Base-by-base conservation (phyloP, 2,329 filamentous ascomycete species). In the Arthrobotrys megalospora region DNA sequence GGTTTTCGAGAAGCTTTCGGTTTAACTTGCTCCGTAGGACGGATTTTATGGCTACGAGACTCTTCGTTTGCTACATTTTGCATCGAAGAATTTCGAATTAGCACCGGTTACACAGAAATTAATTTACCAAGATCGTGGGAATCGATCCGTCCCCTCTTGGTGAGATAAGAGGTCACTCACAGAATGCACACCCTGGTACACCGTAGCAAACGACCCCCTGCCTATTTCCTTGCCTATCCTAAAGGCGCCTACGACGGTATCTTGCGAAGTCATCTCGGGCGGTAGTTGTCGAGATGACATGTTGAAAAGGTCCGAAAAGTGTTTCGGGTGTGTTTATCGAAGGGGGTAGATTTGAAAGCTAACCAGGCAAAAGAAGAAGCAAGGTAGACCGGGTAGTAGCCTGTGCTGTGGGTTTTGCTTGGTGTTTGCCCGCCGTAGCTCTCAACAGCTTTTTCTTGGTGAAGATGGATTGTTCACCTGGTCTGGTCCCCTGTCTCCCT, bases 181-280 rank as follows among this genome's bases (percentile, higher is more conserved):
- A 86, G 92, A 92, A 85, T 96, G 93, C 82, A 91, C 90, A 80
- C 93, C 94, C 84, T 92, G 90, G 84, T 96, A 98, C 81, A 99
- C 96, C 81, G 94, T 94, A 81, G 96, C 96, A 87, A 98, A 99
- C 86, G 96, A 98, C 80, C 96, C 96, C 86, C 96, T 96, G 80
- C 96, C 96, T 84, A 98, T 97, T 86, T 97, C 93, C 81, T 92
- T 91, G 82, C 94, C 90, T 82, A 95, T 91, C 82, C 89, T 89
- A 85, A 96, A 97, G 83, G 76, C 73, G 64, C 69, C 76, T 36
- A 79, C 76, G 21, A 79, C 68, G 19, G 76, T 69, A 41, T 79
- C 76, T 62, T 70, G 73, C 58, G 76, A 73, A 72, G 76, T 52
- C 76, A 73, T 79, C 24, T 79, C 68, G 52, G 76, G 50, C 48